These are phyloP conservation scores for Rhizopogon vulgaris DNA, from an alignment of 768 basidiomycete genomes.

Conservation along the genomic window DNA sequence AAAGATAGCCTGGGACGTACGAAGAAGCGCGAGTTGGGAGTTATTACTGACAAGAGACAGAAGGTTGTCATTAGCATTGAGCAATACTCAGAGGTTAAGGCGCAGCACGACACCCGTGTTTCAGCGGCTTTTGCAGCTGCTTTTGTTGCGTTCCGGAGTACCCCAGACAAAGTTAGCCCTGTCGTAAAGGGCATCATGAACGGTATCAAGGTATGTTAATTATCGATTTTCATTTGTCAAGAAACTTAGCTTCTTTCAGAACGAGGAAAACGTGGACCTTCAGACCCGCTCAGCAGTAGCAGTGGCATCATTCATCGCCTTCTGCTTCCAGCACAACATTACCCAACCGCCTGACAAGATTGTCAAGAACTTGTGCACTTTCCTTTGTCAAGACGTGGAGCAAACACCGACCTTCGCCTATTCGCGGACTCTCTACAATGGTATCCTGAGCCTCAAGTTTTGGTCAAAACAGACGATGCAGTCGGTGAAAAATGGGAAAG, in stretches of 20 bases:
- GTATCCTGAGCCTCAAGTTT: constrained; percentile 70
- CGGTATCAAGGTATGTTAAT: constrained; percentile 75
- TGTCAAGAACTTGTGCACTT: constrained; percentile 94
- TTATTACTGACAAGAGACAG: constrained; percentile 70
- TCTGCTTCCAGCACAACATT: constrained; percentile 69
- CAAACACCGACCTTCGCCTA: constrained; percentile 86
- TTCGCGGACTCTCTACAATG: constrained; percentile 52
- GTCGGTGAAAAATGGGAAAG: constrained; percentile 29
- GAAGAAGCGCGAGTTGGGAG: constrained; percentile 69
- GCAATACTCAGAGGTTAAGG: constrained; percentile 76
- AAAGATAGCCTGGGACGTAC: constrained; percentile 69
- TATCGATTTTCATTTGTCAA: not conserved
- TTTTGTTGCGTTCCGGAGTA: constrained; percentile 77
- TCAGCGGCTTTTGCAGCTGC: constrained; percentile 88
- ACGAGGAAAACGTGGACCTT: constrained; percentile 82
- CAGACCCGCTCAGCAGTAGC: constrained; percentile 85
- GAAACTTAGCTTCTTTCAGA: constrained; percentile 36
- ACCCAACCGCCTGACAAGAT: constrained; percentile 92
- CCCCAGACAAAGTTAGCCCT: constrained; percentile 92
- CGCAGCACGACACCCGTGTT: constrained; percentile 80
- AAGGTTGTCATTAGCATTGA: constrained; percentile 68
- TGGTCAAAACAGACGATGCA: constrained; percentile 28
- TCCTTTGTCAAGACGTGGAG: constrained; percentile 87
- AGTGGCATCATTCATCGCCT: constrained; percentile 83
- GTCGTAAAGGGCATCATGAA: constrained; percentile 97